Evolutionary conservation across 257 asterid genomes (phyloP), one percentile per base, ranked within the genome.

Genomic region (Fraxinus cuspidata): DNA sequence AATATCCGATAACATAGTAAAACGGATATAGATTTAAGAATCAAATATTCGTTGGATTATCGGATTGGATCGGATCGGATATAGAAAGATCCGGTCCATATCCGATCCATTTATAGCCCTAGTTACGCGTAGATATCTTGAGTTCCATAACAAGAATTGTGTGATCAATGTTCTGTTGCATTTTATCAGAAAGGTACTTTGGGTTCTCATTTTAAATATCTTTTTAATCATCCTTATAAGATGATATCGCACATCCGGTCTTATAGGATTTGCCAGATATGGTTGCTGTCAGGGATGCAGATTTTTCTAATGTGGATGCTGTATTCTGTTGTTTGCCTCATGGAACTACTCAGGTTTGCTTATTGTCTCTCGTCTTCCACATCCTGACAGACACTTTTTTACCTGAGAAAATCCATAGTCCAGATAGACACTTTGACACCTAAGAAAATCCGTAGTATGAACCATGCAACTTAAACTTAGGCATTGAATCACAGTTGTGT

Each of bases 301-400:
- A 94, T 78, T 94, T 92, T 82, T 87, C 93, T 47, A 70, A 58
- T 79, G 95, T 94, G 38, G 99, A 94, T 92, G 99, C 97, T 40
- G 88, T 94, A 44, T 91, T 94, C 84, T 94, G 99, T 82, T 94
- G 97, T 83, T 91, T 94, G 89, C 99, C 99, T 18, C 99, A 94
- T 82, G 99, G 99, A 80, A 92, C 97, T 65, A 91, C 97, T 71
- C 99, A 94, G 97, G 99, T 94, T 70, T 67, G 51, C 81, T 34
- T 5, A 11, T 68, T 70, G 7, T 65, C 44, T 76, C 66, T 21
- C 65, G 23, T 69, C 32, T 1, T 3, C 37, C 68, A 11, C 40
- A 56, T 8, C 1, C 37, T 3, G n/a, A 47, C 56, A 4, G 7
- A 4, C 27, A n/a, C 64, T 53, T n/a, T 53, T 11, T 1, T 27